These are phyloP conservation scores for Fulvia fulva DNA, from an alignment of 2,329 filamentous ascomycete species.

Conservation along the genomic window DNA sequence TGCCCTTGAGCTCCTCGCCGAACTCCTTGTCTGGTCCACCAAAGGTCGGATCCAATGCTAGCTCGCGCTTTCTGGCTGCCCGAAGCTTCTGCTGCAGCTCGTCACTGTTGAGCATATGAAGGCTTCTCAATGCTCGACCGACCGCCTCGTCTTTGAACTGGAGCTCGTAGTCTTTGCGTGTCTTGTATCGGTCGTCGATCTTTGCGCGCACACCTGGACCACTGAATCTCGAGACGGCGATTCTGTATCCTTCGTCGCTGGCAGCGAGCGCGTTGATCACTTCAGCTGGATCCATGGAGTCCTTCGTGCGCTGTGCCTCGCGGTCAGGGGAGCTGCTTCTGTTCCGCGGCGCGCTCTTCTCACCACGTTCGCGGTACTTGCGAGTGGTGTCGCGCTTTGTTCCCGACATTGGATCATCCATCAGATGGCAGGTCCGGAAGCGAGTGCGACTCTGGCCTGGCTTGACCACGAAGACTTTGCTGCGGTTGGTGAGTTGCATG, in stretches of 20 bases:
- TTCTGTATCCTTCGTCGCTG: not conserved
- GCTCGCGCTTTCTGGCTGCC: not conserved
- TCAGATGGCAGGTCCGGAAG: not conserved
- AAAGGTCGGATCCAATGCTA: not conserved
- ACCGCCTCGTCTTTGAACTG: not conserved
- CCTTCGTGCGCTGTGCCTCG: not conserved
- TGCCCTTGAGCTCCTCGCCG: not conserved
- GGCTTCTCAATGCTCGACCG: not conserved
- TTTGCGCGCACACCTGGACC: conserved; percentile 1
- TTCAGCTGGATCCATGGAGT: not conserved
- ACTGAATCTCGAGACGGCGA: not conserved
- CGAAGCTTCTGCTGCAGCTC: not conserved
- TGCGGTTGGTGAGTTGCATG: not conserved
- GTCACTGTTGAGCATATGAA: not conserved
- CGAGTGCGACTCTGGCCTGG: not conserved
- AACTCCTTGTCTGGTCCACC: not conserved
- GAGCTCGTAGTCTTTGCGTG: not conserved
- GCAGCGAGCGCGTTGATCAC: not conserved
- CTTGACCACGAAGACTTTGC: not conserved
- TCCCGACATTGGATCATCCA: not conserved
- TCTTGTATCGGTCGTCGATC: not conserved
- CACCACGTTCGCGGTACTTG: not conserved
- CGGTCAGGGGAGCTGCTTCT: not conserved
- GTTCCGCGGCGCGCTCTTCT: not conserved
- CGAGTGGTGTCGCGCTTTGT: not conserved